Percentiles rank a stretch among this genome's conserved stretches.
Conservation (phyloP, 345 rosid species). For the Salix arbutifolia region DNA sequence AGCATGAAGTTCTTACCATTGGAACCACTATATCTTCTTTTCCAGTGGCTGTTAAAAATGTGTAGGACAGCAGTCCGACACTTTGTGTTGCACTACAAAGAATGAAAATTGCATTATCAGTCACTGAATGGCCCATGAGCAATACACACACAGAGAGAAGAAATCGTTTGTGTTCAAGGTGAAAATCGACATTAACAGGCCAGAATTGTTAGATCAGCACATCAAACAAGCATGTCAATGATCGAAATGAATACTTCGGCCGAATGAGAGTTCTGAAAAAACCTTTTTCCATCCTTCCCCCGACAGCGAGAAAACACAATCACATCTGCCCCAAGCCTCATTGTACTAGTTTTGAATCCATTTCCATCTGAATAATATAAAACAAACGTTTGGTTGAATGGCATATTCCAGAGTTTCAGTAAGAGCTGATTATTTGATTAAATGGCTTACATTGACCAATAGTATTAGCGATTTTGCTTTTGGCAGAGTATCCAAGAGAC, state of each 20-base stretch:
- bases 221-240: too few species aligned
- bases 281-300: constrained; percentile 46
- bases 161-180: too few species aligned
- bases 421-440: not conserved
- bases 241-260: not conserved
- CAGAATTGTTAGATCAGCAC: too few species aligned
- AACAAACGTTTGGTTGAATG: not conserved
- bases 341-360: constrained; percentile 81
- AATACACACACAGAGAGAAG: too few species aligned
- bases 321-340: constrained; percentile 91
- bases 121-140: too few species aligned
- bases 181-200: too few species aligned
- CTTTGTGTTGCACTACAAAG: constrained; percentile 46
- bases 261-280: not conserved
- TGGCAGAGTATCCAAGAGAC: constrained; percentile 80
- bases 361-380: constrained; percentile 55
- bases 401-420: not conserved
- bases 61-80: constrained; percentile 68
- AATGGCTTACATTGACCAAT: constrained; percentile 70
- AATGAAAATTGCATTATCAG: not conserved
- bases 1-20: constrained; percentile 40
- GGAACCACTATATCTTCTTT: constrained; percentile 80
- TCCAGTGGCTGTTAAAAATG: constrained; percentile 54
- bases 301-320: constrained; percentile 62
- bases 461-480: constrained; percentile 60